phyloP scores from a whole-genome alignment of 129 eudicot species.

The Centaurea solstitialis region DNA sequence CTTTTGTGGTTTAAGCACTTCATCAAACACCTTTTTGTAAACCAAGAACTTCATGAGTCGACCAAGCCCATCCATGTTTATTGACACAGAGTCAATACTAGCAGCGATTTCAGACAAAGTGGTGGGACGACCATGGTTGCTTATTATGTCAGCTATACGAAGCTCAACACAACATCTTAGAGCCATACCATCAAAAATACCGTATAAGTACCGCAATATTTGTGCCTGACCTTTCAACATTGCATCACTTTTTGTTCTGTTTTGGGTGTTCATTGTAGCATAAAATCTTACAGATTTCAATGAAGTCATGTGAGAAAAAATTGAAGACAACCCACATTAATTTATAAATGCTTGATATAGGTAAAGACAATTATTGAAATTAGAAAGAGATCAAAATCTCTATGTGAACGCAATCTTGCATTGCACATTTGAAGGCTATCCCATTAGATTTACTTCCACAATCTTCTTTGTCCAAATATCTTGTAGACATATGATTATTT shows the following conservation, averaged over 20 bases:
- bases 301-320: not conserved
- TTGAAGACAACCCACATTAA: not conserved
- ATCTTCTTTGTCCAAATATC: too few species aligned
- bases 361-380: too few species aligned
- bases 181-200: constrained; percentile 38
- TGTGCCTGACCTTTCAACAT: constrained; percentile 31
- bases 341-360: not conserved
- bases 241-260: not conserved
- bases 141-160: constrained; percentile 43
- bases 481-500: too few species aligned
- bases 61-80: constrained; percentile 15
- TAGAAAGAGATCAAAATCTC: too few species aligned
- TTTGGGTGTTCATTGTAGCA: not conserved
- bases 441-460: too few species aligned
- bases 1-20: not conserved
- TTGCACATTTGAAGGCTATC: too few species aligned
- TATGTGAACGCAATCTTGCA: too few species aligned
- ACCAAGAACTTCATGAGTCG: constrained; percentile 44
- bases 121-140: constrained; percentile 33
- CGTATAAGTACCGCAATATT: constrained; percentile 16
- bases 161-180: constrained; percentile 47
- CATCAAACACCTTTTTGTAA: constrained; percentile 21
- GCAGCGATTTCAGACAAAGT: constrained; percentile 34
- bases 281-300: not conserved
- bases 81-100: constrained; percentile 16